Evolutionary conservation across 1,284 basidiomycete species (phyloP).

Genomic region (Kwoniella shivajii): DNA sequence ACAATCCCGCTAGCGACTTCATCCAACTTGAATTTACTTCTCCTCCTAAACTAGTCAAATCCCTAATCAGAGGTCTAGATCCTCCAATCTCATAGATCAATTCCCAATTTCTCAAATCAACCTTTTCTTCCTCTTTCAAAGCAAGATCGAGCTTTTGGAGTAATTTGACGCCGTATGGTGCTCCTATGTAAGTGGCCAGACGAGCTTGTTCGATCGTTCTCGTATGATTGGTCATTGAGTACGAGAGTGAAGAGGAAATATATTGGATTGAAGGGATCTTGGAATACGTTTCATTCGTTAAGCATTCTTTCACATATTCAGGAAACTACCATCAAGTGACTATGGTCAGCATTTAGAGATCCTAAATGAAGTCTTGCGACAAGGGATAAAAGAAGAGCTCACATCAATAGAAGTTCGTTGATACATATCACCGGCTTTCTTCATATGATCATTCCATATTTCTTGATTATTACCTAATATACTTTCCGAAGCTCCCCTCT

Average conservation of each 20-base stretch:
- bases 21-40: conserved; percentile 19
- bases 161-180: neutral
- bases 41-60: conserved; percentile 15
- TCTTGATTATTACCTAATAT: conserved; percentile 12
- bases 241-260: conserved; percentile 22
- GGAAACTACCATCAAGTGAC: conserved; percentile 25
- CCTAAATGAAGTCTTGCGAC: neutral
- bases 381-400: conserved; percentile 12
- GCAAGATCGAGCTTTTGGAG: neutral
- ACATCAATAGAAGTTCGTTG: conserved; percentile 31
- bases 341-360: neutral
- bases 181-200: conserved; percentile 9
- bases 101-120: conserved; percentile 36
- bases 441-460: conserved; percentile 23
- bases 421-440: conserved; percentile 37
- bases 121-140: neutral
- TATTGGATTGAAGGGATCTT: conserved; percentile 35
- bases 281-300: conserved; percentile 43
- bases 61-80: conserved; percentile 9
- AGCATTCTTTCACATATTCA: conserved; percentile 42
- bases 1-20: conserved; percentile 12
- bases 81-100: conserved; percentile 30
- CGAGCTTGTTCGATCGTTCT: conserved; percentile 31
- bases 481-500: conserved; percentile 33
- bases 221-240: conserved; percentile 23